Base-by-base conservation (phyloP, 139 green algal species). In the Coccomyxa sp. region DNA sequence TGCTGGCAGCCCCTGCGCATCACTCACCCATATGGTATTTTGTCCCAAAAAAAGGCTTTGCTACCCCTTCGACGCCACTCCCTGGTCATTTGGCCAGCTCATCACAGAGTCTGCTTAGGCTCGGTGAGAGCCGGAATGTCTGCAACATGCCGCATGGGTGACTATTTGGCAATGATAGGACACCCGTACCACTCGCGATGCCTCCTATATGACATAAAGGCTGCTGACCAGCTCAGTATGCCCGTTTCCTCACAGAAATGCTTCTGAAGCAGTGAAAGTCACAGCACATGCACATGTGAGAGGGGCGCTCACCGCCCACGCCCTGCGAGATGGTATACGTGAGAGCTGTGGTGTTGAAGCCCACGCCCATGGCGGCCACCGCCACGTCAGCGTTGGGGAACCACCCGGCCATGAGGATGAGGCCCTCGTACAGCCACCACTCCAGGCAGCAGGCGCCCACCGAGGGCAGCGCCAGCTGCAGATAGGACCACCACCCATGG, bases 291-390 rank as follows among this genome's bases (percentile, higher is more conserved):
- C n/a, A n/a, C n/a, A n/a, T n/a, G n/a, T n/a, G n/a, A n/a, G n/a
- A n/a, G n/a, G n/a, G n/a, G 24, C 34, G 27, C 77, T 38, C 12
- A 77, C 77, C 69, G 33, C 50, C 80, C 18, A 92, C 73, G 0
- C 89, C 85, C 58, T 89, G 82, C 2, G 89, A 86, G 4, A 88
- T 83, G 50, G 90, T 90, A 79, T 90, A 93, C 77, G 84, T 90
- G 18, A 90, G 77, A 12, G 86, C 86, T 34, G 89, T 86, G 9
- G 90, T 84, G 78, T 93, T 92, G 84, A 91, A 91, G 6, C 83
- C 89, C 44, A 93, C 89, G 54, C 89, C 89, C 81, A 95, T 94
- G 82, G 92, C 90, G 18, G 82, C 86, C 75, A 97, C 90, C 3
- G 85, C 86, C 31, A 88, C 54, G 10, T 84, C 76, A 14, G 88